A percentile compares a stretch with the other conserved stretches of the same genome.
These are phyloP conservation scores for Wickerhamomyces sp. DNA, from an alignment of 1,139 yeast species.

Conservation along the genomic window DNA sequence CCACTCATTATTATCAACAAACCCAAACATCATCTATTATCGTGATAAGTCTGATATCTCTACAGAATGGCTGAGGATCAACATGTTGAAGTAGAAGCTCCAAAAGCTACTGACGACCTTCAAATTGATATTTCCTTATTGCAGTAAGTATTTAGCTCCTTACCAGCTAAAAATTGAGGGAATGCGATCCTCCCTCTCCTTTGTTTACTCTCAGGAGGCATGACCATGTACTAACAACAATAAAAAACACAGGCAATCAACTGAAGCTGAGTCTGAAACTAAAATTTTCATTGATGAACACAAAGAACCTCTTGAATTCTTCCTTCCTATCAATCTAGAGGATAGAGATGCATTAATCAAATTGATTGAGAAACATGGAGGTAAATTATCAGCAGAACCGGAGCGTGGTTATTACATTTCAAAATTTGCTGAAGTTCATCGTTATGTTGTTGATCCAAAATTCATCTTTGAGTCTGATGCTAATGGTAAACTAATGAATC, in stretches of 20 bases:
- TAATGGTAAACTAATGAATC: conserved; percentile 12
- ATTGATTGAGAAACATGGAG: conserved; percentile 20
- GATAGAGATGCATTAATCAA: conserved; percentile 14
- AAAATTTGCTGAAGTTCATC: conserved; percentile 14
- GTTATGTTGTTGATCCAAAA: conserved; percentile 19
- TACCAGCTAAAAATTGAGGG: background rate
- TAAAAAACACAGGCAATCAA: background rate
- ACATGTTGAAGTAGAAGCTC: background rate
- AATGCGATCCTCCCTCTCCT: no score
- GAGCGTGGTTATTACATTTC: conserved; percentile 14
- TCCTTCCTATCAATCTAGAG: conserved; percentile 18
- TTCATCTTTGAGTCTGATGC: conserved; percentile 22
- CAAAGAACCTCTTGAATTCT: conserved; percentile 17
- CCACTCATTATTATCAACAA: background rate
- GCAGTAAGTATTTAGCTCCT: background rate
- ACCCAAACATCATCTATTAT: background rate
- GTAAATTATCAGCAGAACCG: conserved; percentile 15
- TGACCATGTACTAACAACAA: background rate
- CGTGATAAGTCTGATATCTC: background rate
- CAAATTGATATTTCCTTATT: background rate
- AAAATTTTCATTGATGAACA: conserved; percentile 5
- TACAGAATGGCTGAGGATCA: background rate
- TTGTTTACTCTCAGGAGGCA: no score
- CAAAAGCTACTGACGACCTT: background rate
- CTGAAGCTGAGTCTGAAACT: background rate